Conservation (phyloP, 2,329 filamentous ascomycete genomes). For the Elsinoe perseae region DNA sequence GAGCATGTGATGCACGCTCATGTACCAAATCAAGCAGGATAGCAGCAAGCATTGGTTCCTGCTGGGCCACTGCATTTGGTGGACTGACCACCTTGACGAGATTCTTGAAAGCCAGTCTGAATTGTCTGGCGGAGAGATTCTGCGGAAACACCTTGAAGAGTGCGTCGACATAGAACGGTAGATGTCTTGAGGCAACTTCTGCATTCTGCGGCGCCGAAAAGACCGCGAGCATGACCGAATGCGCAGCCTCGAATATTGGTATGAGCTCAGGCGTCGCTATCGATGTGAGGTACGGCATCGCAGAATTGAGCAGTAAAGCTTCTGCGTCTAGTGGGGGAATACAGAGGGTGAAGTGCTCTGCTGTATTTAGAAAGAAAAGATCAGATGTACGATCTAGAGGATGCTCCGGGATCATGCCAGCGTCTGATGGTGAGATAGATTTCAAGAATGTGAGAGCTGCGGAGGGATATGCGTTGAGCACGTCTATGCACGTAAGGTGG, state of each 20-base stretch:
- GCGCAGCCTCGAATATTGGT: conserved; percentile 79
- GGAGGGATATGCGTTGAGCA: conserved; percentile 62
- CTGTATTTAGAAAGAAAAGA: conserved; percentile 78
- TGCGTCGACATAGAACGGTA: conserved; percentile 76
- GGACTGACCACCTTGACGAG: conserved; percentile 74
- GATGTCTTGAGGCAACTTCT: conserved; percentile 58
- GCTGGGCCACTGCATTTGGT: conserved; percentile 64
- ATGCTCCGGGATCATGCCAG: conserved; percentile 52
- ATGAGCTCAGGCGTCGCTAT: conserved; percentile 51
- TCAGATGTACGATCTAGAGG: conserved; percentile 67
- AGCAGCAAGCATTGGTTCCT: conserved; percentile 70
- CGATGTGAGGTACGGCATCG: conserved; percentile 64
- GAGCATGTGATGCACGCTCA: conserved; percentile 53
- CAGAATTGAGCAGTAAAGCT: conserved; percentile 63
- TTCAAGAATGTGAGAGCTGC: conserved; percentile 60
- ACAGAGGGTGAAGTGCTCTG: conserved; percentile 71
- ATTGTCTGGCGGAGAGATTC: conserved; percentile 74
- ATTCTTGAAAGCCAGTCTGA: conserved; percentile 80
- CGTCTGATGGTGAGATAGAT: conserved; percentile 50
- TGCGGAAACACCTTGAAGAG: conserved; percentile 71
- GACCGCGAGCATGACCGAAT: conserved; percentile 71
- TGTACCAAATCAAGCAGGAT: conserved; percentile 71
- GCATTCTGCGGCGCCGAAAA: conserved; percentile 74
- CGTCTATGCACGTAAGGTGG: conserved; percentile 73
- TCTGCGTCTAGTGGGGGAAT: conserved; percentile 62